Evolutionary conservation across 495 filamentous ascomycete species (phyloP).

Genomic region (Pseudotulostoma volvatum): DNA sequence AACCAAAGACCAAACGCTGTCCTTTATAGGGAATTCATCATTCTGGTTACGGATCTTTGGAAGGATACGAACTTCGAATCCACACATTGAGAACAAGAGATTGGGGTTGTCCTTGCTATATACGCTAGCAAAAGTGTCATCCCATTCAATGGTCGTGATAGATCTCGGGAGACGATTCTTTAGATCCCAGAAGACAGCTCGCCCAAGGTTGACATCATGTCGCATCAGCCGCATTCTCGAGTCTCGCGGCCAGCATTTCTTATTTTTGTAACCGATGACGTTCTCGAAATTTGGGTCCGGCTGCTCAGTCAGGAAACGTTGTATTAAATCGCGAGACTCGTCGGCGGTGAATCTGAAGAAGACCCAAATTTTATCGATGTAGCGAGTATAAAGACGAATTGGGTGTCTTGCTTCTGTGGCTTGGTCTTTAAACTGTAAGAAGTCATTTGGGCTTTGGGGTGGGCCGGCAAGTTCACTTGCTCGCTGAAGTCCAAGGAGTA

Average conservation of each 20-base stretch:
- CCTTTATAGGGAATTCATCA: slow-evolving; percentile 93
- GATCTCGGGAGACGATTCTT: slow-evolving; percentile 93
- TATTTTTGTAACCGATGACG: slow-evolving; percentile 96
- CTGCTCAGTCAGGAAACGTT: slow-evolving; percentile 94
- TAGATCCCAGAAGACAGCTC: slow-evolving; percentile 97
- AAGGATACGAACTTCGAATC: slow-evolving; percentile 93
- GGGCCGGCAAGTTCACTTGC: slow-evolving; percentile 95
- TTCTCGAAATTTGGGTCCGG: slow-evolving; percentile 99
- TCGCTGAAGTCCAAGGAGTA: slow-evolving; percentile 83
- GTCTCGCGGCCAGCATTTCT: slow-evolving; percentile 98
- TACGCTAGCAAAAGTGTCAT: slow-evolving; percentile 97
- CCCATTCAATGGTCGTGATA: slow-evolving; percentile 97
- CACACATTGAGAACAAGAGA: slow-evolving; percentile 91
- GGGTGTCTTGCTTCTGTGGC: slow-evolving; percentile 84
- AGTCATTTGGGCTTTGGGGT: slow-evolving; percentile 94
- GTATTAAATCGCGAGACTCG: slow-evolving; percentile 89
- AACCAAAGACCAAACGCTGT: slow-evolving; percentile 94
- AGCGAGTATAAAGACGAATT: slow-evolving; percentile 89
- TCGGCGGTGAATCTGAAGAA: slow-evolving; percentile 89
- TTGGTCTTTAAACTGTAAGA: slow-evolving; percentile 88
- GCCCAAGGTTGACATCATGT: slow-evolving; percentile 95
- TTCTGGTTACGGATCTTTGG: slow-evolving; percentile 92
- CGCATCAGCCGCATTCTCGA: slow-evolving; percentile 97
- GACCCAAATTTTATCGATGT: slow-evolving; percentile 98
- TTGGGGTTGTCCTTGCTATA: slow-evolving; percentile 99